Conservation (phyloP, 2,329 filamentous ascomycete genomes). For the Aspergillus spinulosporus region DNA sequence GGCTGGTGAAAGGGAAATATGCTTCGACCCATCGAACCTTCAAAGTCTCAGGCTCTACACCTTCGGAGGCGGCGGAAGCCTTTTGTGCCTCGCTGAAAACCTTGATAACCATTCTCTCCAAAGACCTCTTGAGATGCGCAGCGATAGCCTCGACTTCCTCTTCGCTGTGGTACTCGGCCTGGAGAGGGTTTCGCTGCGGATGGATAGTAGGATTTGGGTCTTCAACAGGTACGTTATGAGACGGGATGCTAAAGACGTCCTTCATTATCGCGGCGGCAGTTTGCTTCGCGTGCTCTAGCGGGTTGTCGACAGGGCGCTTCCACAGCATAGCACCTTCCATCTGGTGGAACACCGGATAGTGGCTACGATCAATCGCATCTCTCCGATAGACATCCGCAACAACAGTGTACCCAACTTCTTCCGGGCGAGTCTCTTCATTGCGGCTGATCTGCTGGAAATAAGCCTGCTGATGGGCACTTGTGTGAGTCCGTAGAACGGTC, state of each 20-base stretch:
- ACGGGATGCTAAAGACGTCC: slow-evolving; percentile 70
- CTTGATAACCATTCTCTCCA: slow-evolving; percentile 87
- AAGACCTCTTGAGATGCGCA: slow-evolving; percentile 80
- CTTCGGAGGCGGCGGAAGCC: slow-evolving; percentile 61
- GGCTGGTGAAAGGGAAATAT: slow-evolving; percentile 95
- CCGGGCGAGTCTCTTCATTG: slow-evolving; percentile 36
- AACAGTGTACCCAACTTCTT: slow-evolving; percentile 75
- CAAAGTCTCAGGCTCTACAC: slow-evolving; percentile 67
- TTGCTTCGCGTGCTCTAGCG: slow-evolving; percentile 40
- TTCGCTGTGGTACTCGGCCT: slow-evolving; percentile 66
- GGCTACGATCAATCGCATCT: slow-evolving; percentile 90
- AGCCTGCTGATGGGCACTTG: slow-evolving; percentile 87
- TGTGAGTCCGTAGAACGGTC: slow-evolving; percentile 88
- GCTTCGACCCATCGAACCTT: slow-evolving; percentile 93
- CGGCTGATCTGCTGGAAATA: slow-evolving; percentile 67
- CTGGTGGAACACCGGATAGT: slow-evolving; percentile 97
- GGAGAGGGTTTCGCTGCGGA: slow-evolving; percentile 77
- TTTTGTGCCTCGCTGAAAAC: slow-evolving; percentile 78
- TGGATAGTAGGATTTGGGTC: slow-evolving; percentile 80
- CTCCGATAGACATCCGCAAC: slow-evolving; percentile 92
- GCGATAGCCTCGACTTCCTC: slow-evolving; percentile 81
- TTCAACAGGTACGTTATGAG: slow-evolving; percentile 73
- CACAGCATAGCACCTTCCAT: slow-evolving; percentile 95
- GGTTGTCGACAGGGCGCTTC: slow-evolving; percentile 59
- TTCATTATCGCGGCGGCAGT: slow-evolving; percentile 63